Base-by-base conservation (phyloP, 805 yeast genomes). In the Pichia kluyveri region DNA sequence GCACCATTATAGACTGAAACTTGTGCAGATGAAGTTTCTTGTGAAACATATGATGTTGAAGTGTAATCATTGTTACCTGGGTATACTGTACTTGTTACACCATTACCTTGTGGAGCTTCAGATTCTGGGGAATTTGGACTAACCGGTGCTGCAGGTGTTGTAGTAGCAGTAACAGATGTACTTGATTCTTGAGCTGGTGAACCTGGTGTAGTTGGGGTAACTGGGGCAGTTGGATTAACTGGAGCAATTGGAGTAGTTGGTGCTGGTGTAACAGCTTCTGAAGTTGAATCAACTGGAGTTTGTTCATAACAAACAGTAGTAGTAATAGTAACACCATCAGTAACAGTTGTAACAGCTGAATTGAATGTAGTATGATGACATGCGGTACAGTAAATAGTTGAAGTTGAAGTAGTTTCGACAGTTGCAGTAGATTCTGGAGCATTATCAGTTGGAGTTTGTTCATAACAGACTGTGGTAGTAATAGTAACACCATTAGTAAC, bases 291-390 rank as follows among this genome's bases (percentile, higher is more conserved):
- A 37, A 41, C 41, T 28, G 48, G 48, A 11, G 44, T 45, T 41
- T 45, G 37, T 28, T 37, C 48, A 23, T 36, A 9, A 37, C 44
- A 41, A 30, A 41, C 30, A 8, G 37, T 23, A 10, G 44, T 41
- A n/a, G 44, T 39, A 8, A 37, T 27, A 11, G 44, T 41, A 15
- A 41, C 44, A 19, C 41, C 44, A 6, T 41, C 40, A 2, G 48
- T 41, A 38, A 45, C 44, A 23, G 48, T 45, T 3, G 48, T 31
- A 19, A 26, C 17, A 18, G 19, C 44, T 7, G 34, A 23, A 34
- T n/a, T 41, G 19, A 23, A 45, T 4, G 47, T 40, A 28, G 43
- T 36, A 18, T 45, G 47, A 1, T 40, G 7, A 41, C 47, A 45
- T 40, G 40, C 30, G 8, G 40, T 41, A 27, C 47, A 45, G 18